phyloP scores from a whole-genome alignment of 164 flowering plant genomes.

The Chimonanthus praecox region DNA sequence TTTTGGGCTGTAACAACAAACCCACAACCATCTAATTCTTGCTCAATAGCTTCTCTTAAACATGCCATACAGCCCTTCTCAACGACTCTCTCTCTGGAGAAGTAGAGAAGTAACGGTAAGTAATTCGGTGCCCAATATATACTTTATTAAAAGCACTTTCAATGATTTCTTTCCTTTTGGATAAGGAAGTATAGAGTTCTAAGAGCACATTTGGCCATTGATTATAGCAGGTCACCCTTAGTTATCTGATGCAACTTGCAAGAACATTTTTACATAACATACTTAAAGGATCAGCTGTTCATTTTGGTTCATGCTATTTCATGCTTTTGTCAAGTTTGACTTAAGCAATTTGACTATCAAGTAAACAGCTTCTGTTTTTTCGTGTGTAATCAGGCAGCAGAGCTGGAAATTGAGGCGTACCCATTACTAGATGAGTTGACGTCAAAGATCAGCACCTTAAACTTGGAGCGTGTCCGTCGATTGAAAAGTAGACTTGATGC shows the following conservation, averaged over 20 bases:
- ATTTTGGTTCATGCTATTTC: not conserved
- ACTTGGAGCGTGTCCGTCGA: conserved; percentile 44
- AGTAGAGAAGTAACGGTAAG: no score
- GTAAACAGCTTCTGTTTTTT: not conserved
- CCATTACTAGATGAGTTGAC: conserved; percentile 45
- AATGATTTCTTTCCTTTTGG: not conserved
- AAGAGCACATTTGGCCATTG: not conserved
- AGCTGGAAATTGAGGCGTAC: conserved; percentile 38
- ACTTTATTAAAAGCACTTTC: not conserved
- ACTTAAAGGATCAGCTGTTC: not conserved
- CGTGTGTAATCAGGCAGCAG: conserved; percentile 24
- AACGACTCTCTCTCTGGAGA: no score
- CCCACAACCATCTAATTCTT: no score
- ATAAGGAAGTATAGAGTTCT: not conserved
- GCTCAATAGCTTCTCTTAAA: no score
- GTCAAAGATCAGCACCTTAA: conserved; percentile 36
- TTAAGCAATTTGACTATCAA: not conserved
- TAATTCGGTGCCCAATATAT: no score
- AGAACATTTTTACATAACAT: not conserved
- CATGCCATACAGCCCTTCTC: no score
- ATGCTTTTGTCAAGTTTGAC: not conserved
- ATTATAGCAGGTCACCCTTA: not conserved
- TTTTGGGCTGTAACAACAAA: no score
- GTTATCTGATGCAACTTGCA: not conserved
- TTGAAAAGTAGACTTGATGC: conserved; percentile 49